These are phyloP conservation scores for Avena sativa DNA, from an alignment of 176 grass and related monocot genomes.

Conservation along the genomic window DNA sequence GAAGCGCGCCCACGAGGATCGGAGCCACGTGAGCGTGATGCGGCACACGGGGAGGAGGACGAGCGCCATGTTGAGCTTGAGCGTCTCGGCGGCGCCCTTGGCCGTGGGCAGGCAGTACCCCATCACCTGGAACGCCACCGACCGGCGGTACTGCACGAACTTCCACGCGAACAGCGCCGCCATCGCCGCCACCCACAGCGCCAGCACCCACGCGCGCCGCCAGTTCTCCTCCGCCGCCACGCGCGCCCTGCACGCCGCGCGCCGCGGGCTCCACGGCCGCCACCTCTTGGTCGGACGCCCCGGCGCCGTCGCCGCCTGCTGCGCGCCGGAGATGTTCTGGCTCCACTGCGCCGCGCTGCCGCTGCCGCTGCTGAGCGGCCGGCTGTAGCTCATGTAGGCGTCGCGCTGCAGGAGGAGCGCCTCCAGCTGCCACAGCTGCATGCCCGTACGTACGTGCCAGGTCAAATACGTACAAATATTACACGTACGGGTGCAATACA, in stretches of 20 bases:
- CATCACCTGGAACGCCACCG: conserved; percentile 55
- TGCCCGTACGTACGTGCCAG: background rate
- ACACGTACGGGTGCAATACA: background rate
- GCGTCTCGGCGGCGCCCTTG: conserved; percentile 91
- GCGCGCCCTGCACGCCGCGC: conserved; percentile 34
- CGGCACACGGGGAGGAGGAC: conserved; percentile 94
- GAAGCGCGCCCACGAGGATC: conserved; percentile 53
- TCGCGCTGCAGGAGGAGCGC: conserved; percentile 80
- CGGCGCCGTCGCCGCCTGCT: conserved; percentile 29
- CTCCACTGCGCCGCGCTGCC: conserved; percentile 79
- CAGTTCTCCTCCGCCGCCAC: conserved; percentile 69
- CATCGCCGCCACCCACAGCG: conserved; percentile 57
- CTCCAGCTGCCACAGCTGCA: conserved; percentile 85
- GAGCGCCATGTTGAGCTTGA: conserved; percentile 98
- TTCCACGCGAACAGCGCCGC: conserved; percentile 58
- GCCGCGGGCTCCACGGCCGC: background rate
- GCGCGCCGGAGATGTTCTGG: conserved; percentile 53
- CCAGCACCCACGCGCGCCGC: conserved; percentile 64
- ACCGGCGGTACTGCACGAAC: conserved; percentile 58
- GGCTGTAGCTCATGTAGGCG: conserved; percentile 86
- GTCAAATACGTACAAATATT: background rate
- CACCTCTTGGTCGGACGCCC: background rate
- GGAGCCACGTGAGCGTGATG: conserved; percentile 84
- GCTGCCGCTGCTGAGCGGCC: conserved; percentile 68
- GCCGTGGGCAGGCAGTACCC: conserved; percentile 61